These are phyloP conservation scores for Mimosa bimucronata DNA, from an alignment of 306 rosid species.

Conservation along the genomic window DNA sequence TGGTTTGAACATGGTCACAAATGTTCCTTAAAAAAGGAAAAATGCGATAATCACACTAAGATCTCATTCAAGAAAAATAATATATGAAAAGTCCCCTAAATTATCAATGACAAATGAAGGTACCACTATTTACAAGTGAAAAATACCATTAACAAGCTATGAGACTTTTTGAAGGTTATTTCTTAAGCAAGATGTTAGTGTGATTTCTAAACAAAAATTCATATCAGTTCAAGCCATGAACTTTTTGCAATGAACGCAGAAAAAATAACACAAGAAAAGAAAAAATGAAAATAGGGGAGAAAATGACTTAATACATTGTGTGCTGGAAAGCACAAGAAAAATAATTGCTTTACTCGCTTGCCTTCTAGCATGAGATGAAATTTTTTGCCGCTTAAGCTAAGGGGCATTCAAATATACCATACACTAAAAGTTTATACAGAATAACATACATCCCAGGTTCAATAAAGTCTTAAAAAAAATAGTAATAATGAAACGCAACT, in stretches of 20 bases:
- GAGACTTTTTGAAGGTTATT: too few species aligned
- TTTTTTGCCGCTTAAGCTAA: constrained; percentile 4
- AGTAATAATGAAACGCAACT: neutral
- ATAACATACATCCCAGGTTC: constrained; percentile 24
- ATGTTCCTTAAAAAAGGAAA: too few species aligned
- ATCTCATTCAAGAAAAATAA: too few species aligned
- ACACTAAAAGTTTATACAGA: constrained; percentile 27
- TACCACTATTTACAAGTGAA: too few species aligned
- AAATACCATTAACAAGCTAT: too few species aligned
- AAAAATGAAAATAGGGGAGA: neutral
- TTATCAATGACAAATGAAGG: too few species aligned
- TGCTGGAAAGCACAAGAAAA: neutral
- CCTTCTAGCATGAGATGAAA: constrained; percentile 19
- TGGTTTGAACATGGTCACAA: too few species aligned
- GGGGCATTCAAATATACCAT: constrained; percentile 26
- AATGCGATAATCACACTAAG: too few species aligned
- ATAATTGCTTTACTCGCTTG: neutral
- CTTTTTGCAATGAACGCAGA: neutral
- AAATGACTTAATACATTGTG: neutral
- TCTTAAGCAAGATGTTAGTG: too few species aligned
- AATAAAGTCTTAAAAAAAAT: constrained; percentile 13
- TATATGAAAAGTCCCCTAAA: too few species aligned
- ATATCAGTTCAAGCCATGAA: neutral
- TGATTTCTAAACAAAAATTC: too few species aligned
- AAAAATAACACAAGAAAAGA: neutral